Evolutionary conservation across 2,329 filamentous ascomycete species (phyloP).

Genomic region (Curvularia verruculosa): DNA sequence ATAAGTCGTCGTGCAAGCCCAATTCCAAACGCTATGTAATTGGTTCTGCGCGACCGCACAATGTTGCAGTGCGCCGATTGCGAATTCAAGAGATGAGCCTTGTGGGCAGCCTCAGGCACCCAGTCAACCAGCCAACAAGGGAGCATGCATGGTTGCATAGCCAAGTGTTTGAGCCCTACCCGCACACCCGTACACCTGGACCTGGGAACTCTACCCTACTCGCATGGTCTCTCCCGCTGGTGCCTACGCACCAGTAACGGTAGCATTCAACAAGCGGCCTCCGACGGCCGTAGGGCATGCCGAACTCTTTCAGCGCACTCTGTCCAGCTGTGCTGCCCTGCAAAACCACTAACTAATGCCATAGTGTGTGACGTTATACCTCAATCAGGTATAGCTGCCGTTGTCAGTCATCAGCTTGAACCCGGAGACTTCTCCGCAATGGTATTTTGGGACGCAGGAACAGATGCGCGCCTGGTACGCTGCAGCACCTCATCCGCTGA

Average conservation of each 20-base stretch:
- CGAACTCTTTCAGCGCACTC: conserved; percentile 21
- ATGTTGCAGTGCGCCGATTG: conserved; percentile 37
- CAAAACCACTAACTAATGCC: conserved; percentile 12
- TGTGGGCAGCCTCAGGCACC: conserved; percentile 15
- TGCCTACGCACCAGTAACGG: conserved; percentile 20
- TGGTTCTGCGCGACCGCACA: conserved; percentile 20
- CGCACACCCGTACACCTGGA: conserved; percentile 9
- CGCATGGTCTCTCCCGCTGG: conserved; percentile 17
- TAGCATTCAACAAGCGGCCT: conserved; percentile 13
- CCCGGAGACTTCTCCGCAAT: conserved; percentile 17
- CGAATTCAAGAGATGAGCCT: conserved; percentile 12
- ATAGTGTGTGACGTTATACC: conserved; percentile 26
- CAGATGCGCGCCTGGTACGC: conserved; percentile 13
- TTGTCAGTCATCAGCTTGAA: conserved; percentile 28
- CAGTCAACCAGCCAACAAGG: conserved; percentile 8
- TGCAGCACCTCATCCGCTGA: conserved; percentile 7
- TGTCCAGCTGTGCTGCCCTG: conserved; percentile 24
- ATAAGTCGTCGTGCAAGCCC: conserved; percentile 7
- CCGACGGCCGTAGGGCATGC: conserved; percentile 19
- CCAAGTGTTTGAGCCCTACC: conserved; percentile 26
- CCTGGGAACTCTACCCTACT: too few relatives aligned
- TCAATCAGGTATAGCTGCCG: conserved; percentile 30
- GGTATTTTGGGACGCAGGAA: conserved; percentile 26
- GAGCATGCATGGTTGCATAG: conserved; percentile 34
- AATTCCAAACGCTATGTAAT: conserved; percentile 23